These are phyloP conservation scores for Debaryomyces tyrocola DNA, from an alignment of 805 yeast species.

Conservation along the genomic window DNA sequence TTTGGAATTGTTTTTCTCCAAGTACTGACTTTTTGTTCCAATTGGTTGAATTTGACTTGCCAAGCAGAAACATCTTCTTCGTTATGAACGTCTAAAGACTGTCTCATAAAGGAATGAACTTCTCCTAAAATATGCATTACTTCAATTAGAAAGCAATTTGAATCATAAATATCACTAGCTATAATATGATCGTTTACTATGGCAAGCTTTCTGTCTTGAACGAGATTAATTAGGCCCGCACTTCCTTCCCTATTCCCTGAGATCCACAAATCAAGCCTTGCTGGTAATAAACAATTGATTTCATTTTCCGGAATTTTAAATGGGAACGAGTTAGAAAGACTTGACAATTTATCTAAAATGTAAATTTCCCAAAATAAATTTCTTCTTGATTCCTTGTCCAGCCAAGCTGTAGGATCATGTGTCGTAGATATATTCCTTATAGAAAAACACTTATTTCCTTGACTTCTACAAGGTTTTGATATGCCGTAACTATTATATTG, in stretches of 20 bases:
- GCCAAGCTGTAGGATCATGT: constrained; percentile 6
- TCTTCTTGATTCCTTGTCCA: constrained; percentile 10
- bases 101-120: constrained; percentile 9
- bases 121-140: constrained; percentile 1
- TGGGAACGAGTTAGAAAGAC: constrained; percentile 11
- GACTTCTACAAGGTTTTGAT: no score
- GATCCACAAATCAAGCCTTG: constrained; percentile 10
- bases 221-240: constrained; percentile 1
- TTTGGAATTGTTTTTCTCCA: constrained; percentile 13
- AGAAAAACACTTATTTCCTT: no score
- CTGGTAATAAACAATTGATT: constrained; percentile 9
- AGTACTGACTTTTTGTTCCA: constrained; percentile 11
- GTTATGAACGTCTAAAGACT: constrained; percentile 14
- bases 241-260: no score
- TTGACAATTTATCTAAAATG: constrained; percentile 12
- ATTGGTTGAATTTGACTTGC: constrained; percentile 15
- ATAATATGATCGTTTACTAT: no score
- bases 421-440: not conserved
- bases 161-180: not conserved
- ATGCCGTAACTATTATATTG: not conserved
- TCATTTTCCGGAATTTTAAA: constrained; percentile 11
- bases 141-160: not conserved
- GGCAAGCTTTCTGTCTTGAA: not conserved
- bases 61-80: constrained; percentile 13
- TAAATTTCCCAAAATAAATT: constrained; percentile 16